Evolutionary conservation across 305 asterid species (phyloP).

Genomic region (Andrographis paniculata): DNA sequence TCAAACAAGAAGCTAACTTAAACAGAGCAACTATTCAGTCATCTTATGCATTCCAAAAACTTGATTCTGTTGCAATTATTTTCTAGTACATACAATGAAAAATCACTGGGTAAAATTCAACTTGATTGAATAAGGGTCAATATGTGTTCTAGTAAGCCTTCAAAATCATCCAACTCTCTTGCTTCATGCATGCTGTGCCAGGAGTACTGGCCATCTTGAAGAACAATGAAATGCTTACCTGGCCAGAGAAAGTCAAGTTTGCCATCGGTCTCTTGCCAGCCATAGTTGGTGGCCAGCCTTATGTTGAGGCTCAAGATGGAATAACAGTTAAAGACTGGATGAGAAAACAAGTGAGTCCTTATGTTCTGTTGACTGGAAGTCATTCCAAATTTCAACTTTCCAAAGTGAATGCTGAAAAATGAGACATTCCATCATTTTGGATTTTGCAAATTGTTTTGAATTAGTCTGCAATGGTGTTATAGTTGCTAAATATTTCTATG

Average conservation of each 20-base stretch:
- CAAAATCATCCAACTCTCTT: slow-evolving; percentile 1
- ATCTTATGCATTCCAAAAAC: too few species aligned
- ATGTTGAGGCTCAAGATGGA: slow-evolving; percentile 96
- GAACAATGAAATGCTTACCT: slow-evolving; percentile 98
- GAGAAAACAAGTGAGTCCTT: slow-evolving; percentile 64
- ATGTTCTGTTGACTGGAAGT: neutral
- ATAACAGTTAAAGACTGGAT: slow-evolving; percentile 93
- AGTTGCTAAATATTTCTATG: slow-evolving; percentile 6
- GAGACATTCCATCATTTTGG: neutral
- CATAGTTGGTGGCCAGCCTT: slow-evolving; percentile 93
- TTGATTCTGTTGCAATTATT: too few species aligned
- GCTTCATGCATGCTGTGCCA: slow-evolving; percentile 19
- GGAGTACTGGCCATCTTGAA: slow-evolving; percentile 91
- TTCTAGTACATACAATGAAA: neutral
- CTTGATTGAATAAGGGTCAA: slow-evolving; percentile 6
- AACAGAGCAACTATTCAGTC: too few species aligned
- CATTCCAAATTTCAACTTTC: neutral
- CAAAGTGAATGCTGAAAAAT: slow-evolving; percentile 4
- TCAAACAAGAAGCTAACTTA: too few species aligned
- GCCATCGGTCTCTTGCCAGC: slow-evolving; percentile 98
- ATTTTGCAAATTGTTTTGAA: neutral
- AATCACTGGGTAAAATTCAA: too few species aligned
- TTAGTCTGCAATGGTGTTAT: slow-evolving; percentile 1
- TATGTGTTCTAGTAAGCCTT: neutral
- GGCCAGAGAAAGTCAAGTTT: slow-evolving; percentile 94